phyloP scores from a whole-genome alignment of 1,284 basidiomycete species.

The Phellinidium pouzarii region DNA sequence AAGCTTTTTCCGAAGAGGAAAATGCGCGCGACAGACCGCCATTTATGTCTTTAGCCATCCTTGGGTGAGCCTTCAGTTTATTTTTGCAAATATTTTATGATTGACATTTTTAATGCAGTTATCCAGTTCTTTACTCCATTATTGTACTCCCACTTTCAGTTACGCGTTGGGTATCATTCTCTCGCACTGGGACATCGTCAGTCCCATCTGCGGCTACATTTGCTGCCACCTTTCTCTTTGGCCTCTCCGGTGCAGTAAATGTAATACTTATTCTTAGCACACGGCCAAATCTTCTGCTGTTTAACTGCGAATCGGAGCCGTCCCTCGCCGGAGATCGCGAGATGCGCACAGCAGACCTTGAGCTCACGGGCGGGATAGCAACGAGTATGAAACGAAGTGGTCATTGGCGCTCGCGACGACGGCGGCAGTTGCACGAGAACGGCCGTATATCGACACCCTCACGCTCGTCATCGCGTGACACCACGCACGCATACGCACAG shows the following conservation, averaged over 20 bases:
- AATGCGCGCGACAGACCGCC: conserved; percentile 8
- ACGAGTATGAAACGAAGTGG: background rate
- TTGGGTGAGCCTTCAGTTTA: conserved; percentile 5
- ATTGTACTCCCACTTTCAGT: conserved; percentile 27
- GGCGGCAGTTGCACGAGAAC: conserved; percentile 1
- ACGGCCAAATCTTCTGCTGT: conserved; percentile 12
- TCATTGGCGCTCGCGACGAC: background rate
- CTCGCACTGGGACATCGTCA: conserved; percentile 3
- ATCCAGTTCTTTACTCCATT: conserved; percentile 28
- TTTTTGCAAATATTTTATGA: background rate
- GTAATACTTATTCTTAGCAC: conserved; percentile 14
- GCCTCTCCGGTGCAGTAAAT: conserved; percentile 11
- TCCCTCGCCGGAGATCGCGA: background rate
- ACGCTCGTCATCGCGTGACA: conserved; percentile 5
- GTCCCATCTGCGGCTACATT: conserved; percentile 31
- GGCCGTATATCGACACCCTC: conserved; percentile 6
- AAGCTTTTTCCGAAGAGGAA: background rate
- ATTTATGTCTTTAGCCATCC: conserved; percentile 26
- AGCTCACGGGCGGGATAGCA: background rate
- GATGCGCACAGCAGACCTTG: background rate
- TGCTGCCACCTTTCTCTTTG: conserved; percentile 27
- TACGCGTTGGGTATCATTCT: conserved; percentile 26
- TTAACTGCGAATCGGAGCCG: background rate
- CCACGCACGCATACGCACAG: background rate
- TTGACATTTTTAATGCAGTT: conserved; percentile 21